Base-by-base conservation (phyloP, 2,329 filamentous ascomycete species). In the Tolypocladium amazonense region DNA sequence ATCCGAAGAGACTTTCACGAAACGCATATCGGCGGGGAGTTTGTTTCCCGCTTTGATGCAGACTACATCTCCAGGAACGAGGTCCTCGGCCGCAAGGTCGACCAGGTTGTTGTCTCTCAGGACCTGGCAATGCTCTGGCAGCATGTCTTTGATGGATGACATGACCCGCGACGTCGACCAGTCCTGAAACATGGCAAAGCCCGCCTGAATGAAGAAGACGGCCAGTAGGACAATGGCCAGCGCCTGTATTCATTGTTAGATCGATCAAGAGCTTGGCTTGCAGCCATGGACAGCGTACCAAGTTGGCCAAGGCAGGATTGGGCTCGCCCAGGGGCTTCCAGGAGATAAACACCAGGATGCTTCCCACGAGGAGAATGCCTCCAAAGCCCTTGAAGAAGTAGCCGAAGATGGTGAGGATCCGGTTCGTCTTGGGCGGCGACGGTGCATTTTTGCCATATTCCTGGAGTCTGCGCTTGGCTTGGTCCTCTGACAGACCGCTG, bases 371-470 rank as follows among this genome's bases (percentile, higher is more conserved):
- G 4, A 92, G 78, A 57, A 93, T 83, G 1, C 83, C 79, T 2
- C 89, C 88, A 65, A 92, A 93, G 1, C 89, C 89, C 64, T 86
- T 87, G 74, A 91, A 91, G 66, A 92, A 85, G 72, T 92, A 92
- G 23, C 82, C 82, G 39, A 87, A 73, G 6, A 85, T 79, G 62
- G 83, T 83, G 52, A 77, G 76, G 53, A 85, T 70, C 63, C 80
- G 79, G 61, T 80, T 81, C 5, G 85, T 87, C 18, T 85, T 83
- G 1, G 88, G 84, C 3, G 84, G 80, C 4, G 87, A 85, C 5
- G 86, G 86, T 9, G 81, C 79, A 67, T 92, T 92, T 61, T 74
- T 81, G 41, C 88, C 88, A 72, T 88, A 82, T 67, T 88, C 77
- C 52, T 75, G 76, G 8, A 82, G 69, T 43, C 83, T 80, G 30